Base-by-base conservation (phyloP, 2,329 filamentous ascomycete species). In the Talaromyces rugulosus region DNA sequence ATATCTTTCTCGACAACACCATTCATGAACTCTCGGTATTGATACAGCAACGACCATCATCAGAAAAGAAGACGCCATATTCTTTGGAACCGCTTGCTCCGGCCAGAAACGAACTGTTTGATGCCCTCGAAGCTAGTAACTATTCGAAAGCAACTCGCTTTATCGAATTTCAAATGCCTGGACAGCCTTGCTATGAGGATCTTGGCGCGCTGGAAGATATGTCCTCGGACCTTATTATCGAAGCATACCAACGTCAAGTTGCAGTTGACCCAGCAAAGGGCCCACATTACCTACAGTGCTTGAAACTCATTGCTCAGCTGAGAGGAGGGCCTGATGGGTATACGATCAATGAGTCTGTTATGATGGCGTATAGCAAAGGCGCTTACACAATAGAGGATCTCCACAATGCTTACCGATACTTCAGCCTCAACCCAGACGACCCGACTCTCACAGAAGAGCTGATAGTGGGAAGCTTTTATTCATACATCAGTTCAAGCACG, bases 191-290 rank as follows among this genome's bases (percentile, higher is more conserved):
- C 66, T 89, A 88, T 70, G 84, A 85, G 56, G 84, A 85, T 65
- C 77, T 91, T 27, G 89, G 89, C 27, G 81, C 82, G 14, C 72
- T 86, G 8, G 81, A 83, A 44, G 83, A 89, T 68, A 89, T 90
- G 72, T 81, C 84, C 5, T 85, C 89, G 68, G 69, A 76, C 1
- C 74, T 87, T n/a, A 75, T 91, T 18, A 75, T 81, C 31, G 89
- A 86, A 71, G 85, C 86, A 4, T 90, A 85, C 69, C 78, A 85
- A 28, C 80, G 83, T 36, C 88, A 91, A 74, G 76, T 81, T 28
- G 70, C 76, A 8, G 82, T 80, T 57, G 86, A 90, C 70, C 80
- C 81, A 23, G 65, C 68, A 23, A 83, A 84, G 63, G 76, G 77
- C 18, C 74, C 86, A 2, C 85, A 86, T 69, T 90, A 90, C 70